Evolutionary conservation across 139 green algal genomes (phyloP), one percentile per base, ranked within the genome.

Genomic region (Haematococcus sp.): DNA sequence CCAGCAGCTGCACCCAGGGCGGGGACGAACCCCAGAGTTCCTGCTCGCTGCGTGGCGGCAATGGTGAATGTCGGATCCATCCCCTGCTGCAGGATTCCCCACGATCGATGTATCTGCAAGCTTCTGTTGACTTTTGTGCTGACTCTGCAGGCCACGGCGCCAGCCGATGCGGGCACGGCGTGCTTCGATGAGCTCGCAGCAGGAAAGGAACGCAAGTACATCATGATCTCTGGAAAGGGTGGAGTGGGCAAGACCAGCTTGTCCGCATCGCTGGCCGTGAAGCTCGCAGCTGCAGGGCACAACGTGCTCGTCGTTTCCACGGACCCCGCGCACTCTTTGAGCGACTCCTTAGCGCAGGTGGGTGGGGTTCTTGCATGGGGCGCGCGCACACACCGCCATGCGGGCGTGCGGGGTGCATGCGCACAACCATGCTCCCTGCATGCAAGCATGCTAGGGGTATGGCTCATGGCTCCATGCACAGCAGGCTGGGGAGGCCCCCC

Each of bases 231-330:
- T 32, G 91, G 92, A 31, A 97, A 96, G 77, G 96, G 96, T 11
- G 96, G 96, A 23, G 96, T 99, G 23, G 96, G 96, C 63, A 99
- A 99, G 84, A 99, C 96, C 23, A 95, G 85, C 63, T 74, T 98
- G 69, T 88, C 91, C 9, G 91, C 94, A 11, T 94, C 86, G 3
- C 82, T 99, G 70, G 96, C 95, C 2, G 89, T 98, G 16, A 87
- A 87, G 72, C 93, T 97, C 59, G 94, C 94, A 23, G 85, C 81
- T 3, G 89, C 71, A 5, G 96, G 94, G 0, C 95, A 99, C 81
- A 92, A 85, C 22, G 94, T 88, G 3, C 88, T 99, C 34, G 82
- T 99, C 0, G 96, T 99, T 28, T 98, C 93, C 56, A 99, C 95
- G 0, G 96, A 99, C 74, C 96, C 96, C 9, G 96, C 96, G 1